Percentiles rank a stretch among this genome's conserved stretches.
Conservation (phyloP, 306 rosid species). For the Datisca glomerata region DNA sequence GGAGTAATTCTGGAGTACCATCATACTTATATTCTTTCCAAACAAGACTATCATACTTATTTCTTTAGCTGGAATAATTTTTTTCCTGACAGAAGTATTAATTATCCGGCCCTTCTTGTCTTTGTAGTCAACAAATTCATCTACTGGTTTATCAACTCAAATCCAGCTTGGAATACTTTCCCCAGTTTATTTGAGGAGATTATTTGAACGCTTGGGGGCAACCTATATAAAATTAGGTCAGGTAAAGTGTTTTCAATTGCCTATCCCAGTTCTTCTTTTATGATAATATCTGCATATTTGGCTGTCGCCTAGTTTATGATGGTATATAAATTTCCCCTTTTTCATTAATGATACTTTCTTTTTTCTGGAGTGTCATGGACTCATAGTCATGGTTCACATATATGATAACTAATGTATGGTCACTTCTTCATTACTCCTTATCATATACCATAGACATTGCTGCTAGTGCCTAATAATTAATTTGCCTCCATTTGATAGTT, state of each 20-base stretch:
- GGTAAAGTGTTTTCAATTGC: slow-evolving; percentile 29
- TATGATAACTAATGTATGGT: too few species aligned
- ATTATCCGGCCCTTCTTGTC: slow-evolving; percentile 1
- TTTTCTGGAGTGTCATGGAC: too few species aligned
- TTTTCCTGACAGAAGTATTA: not conserved
- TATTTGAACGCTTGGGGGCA: slow-evolving; percentile 94
- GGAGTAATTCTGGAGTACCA: too few species aligned
- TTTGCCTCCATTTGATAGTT: slow-evolving; percentile 44
- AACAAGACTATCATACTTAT: not conserved
- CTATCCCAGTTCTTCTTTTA: slow-evolving; percentile 1
- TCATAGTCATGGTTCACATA: too few species aligned
- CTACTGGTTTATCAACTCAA: slow-evolving; percentile 52
- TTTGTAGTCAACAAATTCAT: slow-evolving; percentile 58
- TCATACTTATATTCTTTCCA: too few species aligned
- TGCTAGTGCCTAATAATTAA: slow-evolving; percentile 14
- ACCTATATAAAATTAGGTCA: slow-evolving; percentile 91
- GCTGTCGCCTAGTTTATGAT: not conserved
- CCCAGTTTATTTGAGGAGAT: slow-evolving; percentile 68
- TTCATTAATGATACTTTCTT: too few species aligned
- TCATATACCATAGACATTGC: not conserved
- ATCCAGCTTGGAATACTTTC: slow-evolving; percentile 73
- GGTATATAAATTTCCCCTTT: too few species aligned
- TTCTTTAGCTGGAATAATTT: not conserved
- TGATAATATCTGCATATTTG: slow-evolving; percentile 1
- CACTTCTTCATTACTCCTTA: too few species aligned